phyloP scores from a whole-genome alignment of 2,329 filamentous ascomycete species.

The Cladosporium sp. region DNA sequence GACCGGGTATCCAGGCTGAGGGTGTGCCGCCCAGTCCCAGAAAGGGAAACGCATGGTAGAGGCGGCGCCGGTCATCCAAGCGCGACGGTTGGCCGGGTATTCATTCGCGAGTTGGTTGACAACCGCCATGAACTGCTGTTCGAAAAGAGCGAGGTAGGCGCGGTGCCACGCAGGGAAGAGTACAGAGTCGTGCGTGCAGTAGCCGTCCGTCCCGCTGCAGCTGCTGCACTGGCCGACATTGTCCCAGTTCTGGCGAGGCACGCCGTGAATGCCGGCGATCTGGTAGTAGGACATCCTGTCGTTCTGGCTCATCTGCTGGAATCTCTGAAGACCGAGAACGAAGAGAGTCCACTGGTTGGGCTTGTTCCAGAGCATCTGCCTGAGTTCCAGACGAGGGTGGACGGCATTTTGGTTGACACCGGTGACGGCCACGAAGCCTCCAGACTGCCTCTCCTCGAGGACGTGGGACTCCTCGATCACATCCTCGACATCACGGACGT shows the following conservation, averaged over 20 bases:
- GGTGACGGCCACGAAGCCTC: constrained; percentile 15
- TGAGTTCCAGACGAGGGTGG: constrained; percentile 24
- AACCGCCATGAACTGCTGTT: constrained; percentile 29
- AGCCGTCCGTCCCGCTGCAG: constrained; percentile 28
- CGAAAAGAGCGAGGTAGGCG: constrained; percentile 30
- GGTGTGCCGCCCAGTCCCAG: constrained; percentile 28
- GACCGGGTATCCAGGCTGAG: constrained; percentile 17
- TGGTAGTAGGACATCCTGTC: constrained; percentile 23
- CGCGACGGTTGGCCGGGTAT: constrained; percentile 19
- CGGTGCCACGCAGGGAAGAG: constrained; percentile 34
- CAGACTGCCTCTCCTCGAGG: constrained; percentile 13
- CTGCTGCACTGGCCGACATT: constrained; percentile 25
- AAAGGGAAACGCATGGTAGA: constrained; percentile 24
- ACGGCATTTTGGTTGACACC: constrained; percentile 16
- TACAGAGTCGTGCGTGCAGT: constrained; percentile 33
- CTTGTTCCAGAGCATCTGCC: constrained; percentile 21
- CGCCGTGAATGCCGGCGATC: constrained; percentile 29
- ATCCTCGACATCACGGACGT: constrained; percentile 6
- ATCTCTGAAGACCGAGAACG: constrained; percentile 24
- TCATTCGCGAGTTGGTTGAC: constrained; percentile 25
- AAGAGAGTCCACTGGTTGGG: constrained; percentile 23
- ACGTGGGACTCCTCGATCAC: not conserved
- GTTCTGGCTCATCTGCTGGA: constrained; percentile 18
- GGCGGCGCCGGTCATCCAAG: constrained; percentile 24
- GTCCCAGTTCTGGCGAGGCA: constrained; percentile 28